These are phyloP conservation scores for Digitaria exilis DNA, from an alignment of 202 grass and related monocot species.

Conservation along the genomic window DNA sequence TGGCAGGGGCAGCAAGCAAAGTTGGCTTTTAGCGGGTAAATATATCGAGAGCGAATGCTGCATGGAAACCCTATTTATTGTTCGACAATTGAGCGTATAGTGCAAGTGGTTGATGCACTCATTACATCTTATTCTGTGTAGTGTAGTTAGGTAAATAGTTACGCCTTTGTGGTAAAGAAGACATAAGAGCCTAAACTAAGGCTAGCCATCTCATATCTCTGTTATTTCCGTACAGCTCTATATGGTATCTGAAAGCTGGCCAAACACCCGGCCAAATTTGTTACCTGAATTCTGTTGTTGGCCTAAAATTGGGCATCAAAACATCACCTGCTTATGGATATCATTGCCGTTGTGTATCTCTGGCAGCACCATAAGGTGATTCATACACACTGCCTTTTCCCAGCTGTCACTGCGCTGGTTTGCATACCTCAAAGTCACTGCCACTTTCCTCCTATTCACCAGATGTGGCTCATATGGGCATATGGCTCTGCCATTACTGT, in stretches of 20 bases:
- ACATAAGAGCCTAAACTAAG: not conserved
- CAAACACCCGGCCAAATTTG: not conserved
- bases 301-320: not conserved
- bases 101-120: conserved; percentile 5
- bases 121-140: not conserved
- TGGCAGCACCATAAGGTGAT: not conserved
- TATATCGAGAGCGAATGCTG: no score
- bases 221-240: not conserved
- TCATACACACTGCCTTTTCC: not conserved
- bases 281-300: not conserved
- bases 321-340: not conserved
- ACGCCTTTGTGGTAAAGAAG: not conserved
- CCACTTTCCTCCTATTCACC: not conserved
- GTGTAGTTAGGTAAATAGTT: not conserved
- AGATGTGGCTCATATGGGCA: not conserved
- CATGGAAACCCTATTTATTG: not conserved
- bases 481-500: not conserved
- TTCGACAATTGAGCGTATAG: conserved; percentile 12
- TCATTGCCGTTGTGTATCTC: not conserved
- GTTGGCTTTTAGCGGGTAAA: no score
- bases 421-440: not conserved
- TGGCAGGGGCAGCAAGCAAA: no score
- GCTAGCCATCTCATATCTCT: not conserved
- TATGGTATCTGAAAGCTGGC: not conserved
- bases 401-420: not conserved